A percentile compares a stretch with the other conserved stretches of the same genome.
phyloP scores from a whole-genome alignment of 2,329 filamentous ascomycete genomes.

The Fonsecaea pedrosoi region DNA sequence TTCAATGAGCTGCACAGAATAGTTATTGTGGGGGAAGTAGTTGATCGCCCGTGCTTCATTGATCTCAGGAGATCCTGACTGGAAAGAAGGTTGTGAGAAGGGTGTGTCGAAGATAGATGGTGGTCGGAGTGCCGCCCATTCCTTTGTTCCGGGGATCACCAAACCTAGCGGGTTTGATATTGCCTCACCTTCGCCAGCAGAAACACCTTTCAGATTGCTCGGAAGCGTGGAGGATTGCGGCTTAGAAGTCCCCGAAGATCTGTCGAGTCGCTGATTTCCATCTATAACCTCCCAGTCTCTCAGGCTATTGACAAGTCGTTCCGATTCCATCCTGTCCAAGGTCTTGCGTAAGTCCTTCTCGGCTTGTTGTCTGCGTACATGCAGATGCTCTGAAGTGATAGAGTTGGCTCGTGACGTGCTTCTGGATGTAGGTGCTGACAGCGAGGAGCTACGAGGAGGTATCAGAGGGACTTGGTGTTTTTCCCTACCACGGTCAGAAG shows the following conservation, averaged over 20 bases:
- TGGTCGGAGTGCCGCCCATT: constrained; percentile 53
- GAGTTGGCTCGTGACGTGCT: constrained; percentile 54
- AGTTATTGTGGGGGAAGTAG: constrained; percentile 68
- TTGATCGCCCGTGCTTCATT: constrained; percentile 67
- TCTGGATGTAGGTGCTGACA: constrained; percentile 55
- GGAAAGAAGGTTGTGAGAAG: constrained; percentile 52
- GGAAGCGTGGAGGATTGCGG: constrained; percentile 7
- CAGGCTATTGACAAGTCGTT: constrained; percentile 31
- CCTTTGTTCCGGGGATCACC: constrained; percentile 44
- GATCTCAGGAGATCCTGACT: constrained; percentile 62
- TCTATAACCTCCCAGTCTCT: constrained; percentile 19
- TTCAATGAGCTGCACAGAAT: constrained; percentile 69
- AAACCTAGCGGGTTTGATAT: constrained; percentile 25
- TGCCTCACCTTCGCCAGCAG: constrained; percentile 6
- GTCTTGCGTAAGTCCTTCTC: constrained; percentile 40
- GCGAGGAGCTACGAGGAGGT: constrained; percentile 52
- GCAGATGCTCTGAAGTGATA: constrained; percentile 52
- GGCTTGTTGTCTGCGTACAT: constrained; percentile 39
- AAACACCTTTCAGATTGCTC: background rate
- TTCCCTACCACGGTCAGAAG: constrained; percentile 44
- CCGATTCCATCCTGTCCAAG: constrained; percentile 41
- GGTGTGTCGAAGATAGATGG: constrained; percentile 58
- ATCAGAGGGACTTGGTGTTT: constrained; percentile 45
- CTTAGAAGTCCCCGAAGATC: constrained; percentile 10
- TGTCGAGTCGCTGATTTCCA: background rate